Evolutionary conservation across 441 rosid genomes (phyloP), one percentile per base, ranked within the genome.

Genomic region (Bocquillonia castaneifolia): DNA sequence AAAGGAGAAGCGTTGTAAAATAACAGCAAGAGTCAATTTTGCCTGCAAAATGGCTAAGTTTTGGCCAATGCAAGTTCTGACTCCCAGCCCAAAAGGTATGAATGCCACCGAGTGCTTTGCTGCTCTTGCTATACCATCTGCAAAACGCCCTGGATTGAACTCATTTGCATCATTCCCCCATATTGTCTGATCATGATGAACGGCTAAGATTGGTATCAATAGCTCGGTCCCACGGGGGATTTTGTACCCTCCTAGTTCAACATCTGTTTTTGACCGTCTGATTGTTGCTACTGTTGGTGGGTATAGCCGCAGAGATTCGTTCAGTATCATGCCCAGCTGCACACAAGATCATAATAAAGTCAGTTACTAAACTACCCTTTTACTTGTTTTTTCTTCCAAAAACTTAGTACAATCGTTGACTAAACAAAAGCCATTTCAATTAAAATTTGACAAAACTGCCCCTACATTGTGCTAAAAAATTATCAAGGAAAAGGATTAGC

Each of bases 151-250:
- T 9, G 99, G 99, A 56, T 91, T 90, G 88, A 94, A 91, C 69
- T 91, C 97, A 28, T 83, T 91, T 0, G 83, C 96, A n/a, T 88
- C 91, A 40, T 73, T 77, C 0, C 99, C 97, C 99, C 99, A 94
- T 0, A 90, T 79, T 1, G 81, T 82, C 64, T 83, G 99, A 72
- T 94, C 97, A 54, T 94, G 99, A 69, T 94, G 99, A 47, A 91
- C 84, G 70, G 97, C 99, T 36, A 94, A 53, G 78, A 88, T 84
- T 0, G 99, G 96, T 66, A 94, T 80, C 74, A 94, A 29, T 2
- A 94, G 77, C 84, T 94, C 99, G 18, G 90, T 94, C 72, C 96
- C 97, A 59, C 87, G 59, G 1, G 96, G 99, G 71, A 94, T 84
- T 79, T 83, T 79, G 82, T 88, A 89, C 14, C 88, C 85, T 2